Evolutionary conservation across 106 monocot species (phyloP).

Genomic region (Dioscorea zingiberensis): DNA sequence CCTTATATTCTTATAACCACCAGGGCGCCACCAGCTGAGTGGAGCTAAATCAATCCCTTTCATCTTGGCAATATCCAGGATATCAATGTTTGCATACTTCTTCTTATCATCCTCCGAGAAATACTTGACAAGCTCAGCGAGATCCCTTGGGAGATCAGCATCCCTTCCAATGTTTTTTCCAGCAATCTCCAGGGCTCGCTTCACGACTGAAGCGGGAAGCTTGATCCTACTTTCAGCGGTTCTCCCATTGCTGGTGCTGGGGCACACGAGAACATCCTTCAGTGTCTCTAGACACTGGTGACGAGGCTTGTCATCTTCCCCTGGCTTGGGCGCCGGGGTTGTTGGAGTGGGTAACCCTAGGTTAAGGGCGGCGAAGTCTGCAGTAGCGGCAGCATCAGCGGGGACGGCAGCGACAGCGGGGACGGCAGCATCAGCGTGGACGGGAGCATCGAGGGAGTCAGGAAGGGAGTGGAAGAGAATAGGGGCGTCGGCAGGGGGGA

Average conservation of each 20-base stretch:
- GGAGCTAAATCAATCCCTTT: slow-evolving; percentile 8
- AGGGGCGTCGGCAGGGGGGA: too few species aligned
- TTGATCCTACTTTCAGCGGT: neutral
- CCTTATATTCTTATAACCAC: slow-evolving; percentile 12
- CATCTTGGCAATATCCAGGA: slow-evolving; percentile 6
- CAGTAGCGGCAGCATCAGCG: too few species aligned
- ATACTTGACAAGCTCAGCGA: slow-evolving; percentile 2
- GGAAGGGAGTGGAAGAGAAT: too few species aligned
- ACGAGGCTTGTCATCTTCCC: neutral
- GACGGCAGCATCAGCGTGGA: too few species aligned
- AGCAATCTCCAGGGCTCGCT: neutral
- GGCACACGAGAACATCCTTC: neutral
- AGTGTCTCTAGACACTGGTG: neutral
- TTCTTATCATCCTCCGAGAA: neutral
- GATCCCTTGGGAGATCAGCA: neutral
- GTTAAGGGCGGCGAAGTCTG: too few species aligned
- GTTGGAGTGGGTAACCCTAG: too few species aligned
- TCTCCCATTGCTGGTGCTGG: neutral
- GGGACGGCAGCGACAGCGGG: too few species aligned
- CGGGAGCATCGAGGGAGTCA: too few species aligned
- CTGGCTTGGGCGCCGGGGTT: too few species aligned
- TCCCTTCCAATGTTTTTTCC: neutral
- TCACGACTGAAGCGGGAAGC: neutral
- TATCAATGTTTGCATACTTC: slow-evolving; percentile 2
- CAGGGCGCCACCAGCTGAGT: slow-evolving; percentile 11